Conservation (phyloP, 345 rosid species). For the Syzygium grande region DNA sequence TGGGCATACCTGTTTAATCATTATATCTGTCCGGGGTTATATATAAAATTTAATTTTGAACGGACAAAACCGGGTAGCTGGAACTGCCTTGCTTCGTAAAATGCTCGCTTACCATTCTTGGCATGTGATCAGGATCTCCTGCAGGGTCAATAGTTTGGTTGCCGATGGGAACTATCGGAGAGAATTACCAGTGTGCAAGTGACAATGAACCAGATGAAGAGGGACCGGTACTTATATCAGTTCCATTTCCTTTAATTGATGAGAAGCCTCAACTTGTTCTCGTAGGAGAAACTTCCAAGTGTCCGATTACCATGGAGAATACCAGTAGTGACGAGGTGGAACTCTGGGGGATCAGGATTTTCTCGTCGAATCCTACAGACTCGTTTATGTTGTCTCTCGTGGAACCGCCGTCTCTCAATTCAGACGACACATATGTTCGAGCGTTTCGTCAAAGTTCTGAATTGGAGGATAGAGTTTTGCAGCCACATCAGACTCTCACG, state of each 20-base stretch:
- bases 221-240: slow-evolving; percentile 31
- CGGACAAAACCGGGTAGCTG: background rate
- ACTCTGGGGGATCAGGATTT: slow-evolving; percentile 40
- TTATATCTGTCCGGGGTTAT: background rate
- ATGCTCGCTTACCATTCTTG: background rate
- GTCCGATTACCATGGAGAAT: slow-evolving; percentile 29
- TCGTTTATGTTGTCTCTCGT: slow-evolving; percentile 36
- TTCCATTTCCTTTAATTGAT: slow-evolving; percentile 32
- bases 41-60: background rate
- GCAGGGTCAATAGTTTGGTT: background rate
- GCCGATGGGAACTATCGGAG: background rate
- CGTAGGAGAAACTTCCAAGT: slow-evolving; percentile 30
- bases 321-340: slow-evolving; percentile 27
- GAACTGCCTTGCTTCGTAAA: background rate
- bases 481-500: slow-evolving; percentile 27
- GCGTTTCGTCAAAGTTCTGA: slow-evolving; percentile 23
- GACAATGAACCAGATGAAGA: slow-evolving; percentile 25
- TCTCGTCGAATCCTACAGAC: slow-evolving; percentile 27
- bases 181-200: slow-evolving; percentile 27
- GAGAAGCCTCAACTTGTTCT: slow-evolving; percentile 39
- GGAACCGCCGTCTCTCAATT: slow-evolving; percentile 33
- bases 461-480: slow-evolving; percentile 49
- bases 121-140: background rate
- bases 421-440: background rate
- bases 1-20: background rate